A percentile compares a stretch with the other conserved stretches of the same genome.
phyloP scores from a whole-genome alignment of 192 early-diverging fungal species.

The Backusella australiensis region DNA sequence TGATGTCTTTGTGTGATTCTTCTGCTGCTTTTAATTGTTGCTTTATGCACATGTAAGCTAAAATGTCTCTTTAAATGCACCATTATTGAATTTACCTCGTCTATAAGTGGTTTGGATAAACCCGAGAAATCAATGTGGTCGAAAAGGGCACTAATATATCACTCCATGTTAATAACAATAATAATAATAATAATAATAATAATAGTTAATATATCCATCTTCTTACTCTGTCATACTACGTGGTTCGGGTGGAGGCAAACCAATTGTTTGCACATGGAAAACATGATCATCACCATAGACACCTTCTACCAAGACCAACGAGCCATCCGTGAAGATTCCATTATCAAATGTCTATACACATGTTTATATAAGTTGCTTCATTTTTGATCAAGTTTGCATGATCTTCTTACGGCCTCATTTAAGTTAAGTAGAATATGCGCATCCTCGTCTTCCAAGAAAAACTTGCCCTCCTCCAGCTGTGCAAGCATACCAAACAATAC shows the following conservation, averaged over 20 bases:
- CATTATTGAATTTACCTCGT: conserved; percentile 36
- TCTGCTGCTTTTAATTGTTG: conserved; percentile 37
- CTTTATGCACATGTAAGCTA: background rate
- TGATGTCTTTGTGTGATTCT: conserved; percentile 48
- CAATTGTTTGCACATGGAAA: conserved; percentile 69
- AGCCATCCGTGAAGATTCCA: conserved; percentile 83
- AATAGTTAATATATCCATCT: background rate
- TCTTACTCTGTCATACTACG: conserved; percentile 43
- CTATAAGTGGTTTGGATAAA: conserved; percentile 46
- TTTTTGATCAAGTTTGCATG: background rate
- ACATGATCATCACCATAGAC: conserved; percentile 66
- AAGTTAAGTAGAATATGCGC: conserved; percentile 76
- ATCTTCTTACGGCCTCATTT: conserved; percentile 42
- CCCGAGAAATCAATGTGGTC: conserved; percentile 58
- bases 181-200: background rate
- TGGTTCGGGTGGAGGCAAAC: conserved; percentile 74
- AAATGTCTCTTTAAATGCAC: background rate
- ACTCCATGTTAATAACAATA: too few relatives aligned
- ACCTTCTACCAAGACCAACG: conserved; percentile 87
- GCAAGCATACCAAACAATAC: conserved; percentile 89
- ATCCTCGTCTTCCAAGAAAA: conserved; percentile 84
- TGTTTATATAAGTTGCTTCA: background rate
- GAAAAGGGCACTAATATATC: conserved; percentile 39
- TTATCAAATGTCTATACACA: conserved; percentile 35
- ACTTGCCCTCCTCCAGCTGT: conserved; percentile 73